A percentile compares a stretch with the other conserved stretches of the same genome.
phyloP scores from a whole-genome alignment of 2,329 filamentous ascomycete genomes.

The Pestalotiopsis fici region DNA sequence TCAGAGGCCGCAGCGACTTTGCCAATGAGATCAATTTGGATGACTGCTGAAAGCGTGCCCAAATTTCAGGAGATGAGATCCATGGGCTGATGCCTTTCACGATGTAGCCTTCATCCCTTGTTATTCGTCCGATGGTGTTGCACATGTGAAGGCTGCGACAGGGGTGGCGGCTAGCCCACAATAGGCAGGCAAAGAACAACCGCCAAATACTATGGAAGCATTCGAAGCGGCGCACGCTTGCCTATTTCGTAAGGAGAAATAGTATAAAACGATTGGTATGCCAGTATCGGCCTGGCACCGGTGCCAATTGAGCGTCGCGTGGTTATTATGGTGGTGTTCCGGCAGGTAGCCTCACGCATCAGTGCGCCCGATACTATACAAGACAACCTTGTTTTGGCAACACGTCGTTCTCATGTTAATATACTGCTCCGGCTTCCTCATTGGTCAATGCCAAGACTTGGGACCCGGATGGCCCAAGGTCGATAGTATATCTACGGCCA shows the following conservation, averaged over 20 bases:
- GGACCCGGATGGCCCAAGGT: neutral
- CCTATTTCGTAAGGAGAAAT: slow-evolving; percentile 3
- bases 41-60: neutral
- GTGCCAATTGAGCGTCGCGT: neutral
- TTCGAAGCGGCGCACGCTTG: neutral
- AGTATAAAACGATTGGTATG: neutral
- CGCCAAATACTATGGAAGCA: neutral
- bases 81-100: neutral
- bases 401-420: neutral
- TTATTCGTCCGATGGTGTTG: neutral
- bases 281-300: neutral
- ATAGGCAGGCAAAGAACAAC: slow-evolving; percentile 1
- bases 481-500: slow-evolving; percentile 5
- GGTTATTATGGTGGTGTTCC: neutral
- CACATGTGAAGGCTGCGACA: neutral
- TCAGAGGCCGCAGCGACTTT: neutral
- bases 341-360: neutral
- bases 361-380: neutral
- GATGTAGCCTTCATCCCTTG: neutral
- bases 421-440: slow-evolving; percentile 4
- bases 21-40: neutral
- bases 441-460: slow-evolving; percentile 1
- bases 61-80: neutral
- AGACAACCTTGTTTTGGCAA: neutral
- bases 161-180: neutral